Percentiles rank a stretch among this genome's conserved stretches.
Evolutionary conservation across 345 rosid genomes (phyloP).

Genomic region (Linum lewisii): DNA sequence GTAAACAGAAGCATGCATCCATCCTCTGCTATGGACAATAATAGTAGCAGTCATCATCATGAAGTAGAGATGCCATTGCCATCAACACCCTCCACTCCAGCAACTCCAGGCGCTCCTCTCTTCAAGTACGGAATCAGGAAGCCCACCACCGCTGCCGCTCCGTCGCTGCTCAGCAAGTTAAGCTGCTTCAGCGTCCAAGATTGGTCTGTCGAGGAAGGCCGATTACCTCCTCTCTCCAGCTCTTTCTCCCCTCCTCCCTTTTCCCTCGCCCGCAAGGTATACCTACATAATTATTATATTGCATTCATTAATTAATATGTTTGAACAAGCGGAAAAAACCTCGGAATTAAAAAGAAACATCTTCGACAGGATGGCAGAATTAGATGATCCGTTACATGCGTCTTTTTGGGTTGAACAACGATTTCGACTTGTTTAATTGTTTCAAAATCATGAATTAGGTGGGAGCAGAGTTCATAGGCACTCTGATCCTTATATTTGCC

Average conservation of each 20-base stretch:
- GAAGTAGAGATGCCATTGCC: conserved; percentile 51
- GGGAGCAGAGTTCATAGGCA: conserved; percentile 89
- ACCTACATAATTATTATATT: too few species aligned
- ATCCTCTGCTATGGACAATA: background rate
- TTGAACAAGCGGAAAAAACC: too few species aligned
- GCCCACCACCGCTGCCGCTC: conserved; percentile 28
- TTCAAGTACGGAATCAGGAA: conserved; percentile 27
- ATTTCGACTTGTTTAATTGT: too few species aligned
- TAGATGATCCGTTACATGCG: background rate
- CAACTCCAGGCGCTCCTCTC: conserved; percentile 57
- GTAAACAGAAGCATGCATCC: background rate
- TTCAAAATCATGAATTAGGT: conserved; percentile 32
- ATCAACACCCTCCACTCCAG: conserved; percentile 68
- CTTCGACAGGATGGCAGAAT: too few species aligned
- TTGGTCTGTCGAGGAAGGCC: conserved; percentile 69
- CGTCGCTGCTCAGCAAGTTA: conserved; percentile 49
- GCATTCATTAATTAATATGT: too few species aligned
- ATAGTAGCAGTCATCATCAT: background rate
- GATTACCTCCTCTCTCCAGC: conserved; percentile 56
- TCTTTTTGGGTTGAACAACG: too few species aligned
- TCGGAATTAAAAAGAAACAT: too few species aligned
- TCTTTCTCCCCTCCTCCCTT: conserved; percentile 53
- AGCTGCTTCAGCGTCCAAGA: conserved; percentile 59
- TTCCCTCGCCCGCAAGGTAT: conserved; percentile 68
- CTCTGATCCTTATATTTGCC: conserved; percentile 65